These are phyloP conservation scores for Noccaea caerulescens DNA, from an alignment of 345 rosid species.

Conservation along the genomic window DNA sequence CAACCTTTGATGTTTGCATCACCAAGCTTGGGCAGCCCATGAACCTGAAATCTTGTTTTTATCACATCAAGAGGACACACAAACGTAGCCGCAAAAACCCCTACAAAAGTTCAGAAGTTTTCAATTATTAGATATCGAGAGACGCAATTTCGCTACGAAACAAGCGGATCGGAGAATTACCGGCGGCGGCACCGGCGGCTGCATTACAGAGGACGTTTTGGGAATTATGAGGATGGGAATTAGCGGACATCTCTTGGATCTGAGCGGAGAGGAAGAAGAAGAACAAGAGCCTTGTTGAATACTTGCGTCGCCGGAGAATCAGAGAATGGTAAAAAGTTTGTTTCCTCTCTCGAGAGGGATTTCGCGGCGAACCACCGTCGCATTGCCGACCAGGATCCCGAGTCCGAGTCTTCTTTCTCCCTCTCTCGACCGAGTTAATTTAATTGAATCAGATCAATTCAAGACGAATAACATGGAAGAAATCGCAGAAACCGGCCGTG, in stretches of 20 bases:
- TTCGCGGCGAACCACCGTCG: slow-evolving; percentile 68
- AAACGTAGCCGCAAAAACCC: slow-evolving; percentile 84
- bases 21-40: slow-evolving; percentile 63
- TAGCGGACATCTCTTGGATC: slow-evolving; percentile 54
- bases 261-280: slow-evolving; percentile 13
- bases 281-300: slow-evolving; percentile 25
- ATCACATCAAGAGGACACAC: slow-evolving; percentile 93
- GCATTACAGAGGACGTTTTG: slow-evolving; percentile 76
- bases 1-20: slow-evolving; percentile 57
- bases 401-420: not conserved
- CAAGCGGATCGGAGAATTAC: slow-evolving; percentile 39
- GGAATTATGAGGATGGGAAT: slow-evolving; percentile 62
- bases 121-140: not conserved
- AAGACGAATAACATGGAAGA: slow-evolving; percentile 24
- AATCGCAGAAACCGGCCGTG: slow-evolving; percentile 21
- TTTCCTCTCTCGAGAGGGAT: slow-evolving; percentile 75
- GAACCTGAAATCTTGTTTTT: slow-evolving; percentile 92
- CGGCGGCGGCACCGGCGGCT: slow-evolving; percentile 91
- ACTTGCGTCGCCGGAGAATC: slow-evolving; percentile 23
- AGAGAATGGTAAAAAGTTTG: slow-evolving; percentile 34
- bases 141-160: not conserved
- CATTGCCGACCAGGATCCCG: slow-evolving; percentile 58
- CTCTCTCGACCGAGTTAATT: slow-evolving; percentile 1
- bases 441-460: not conserved
- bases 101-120: slow-evolving; percentile 39